Evolutionary conservation across 176 grass and related monocot species (phyloP), one percentile per base, ranked within the genome.

Genomic region (Triticum urartu): DNA sequence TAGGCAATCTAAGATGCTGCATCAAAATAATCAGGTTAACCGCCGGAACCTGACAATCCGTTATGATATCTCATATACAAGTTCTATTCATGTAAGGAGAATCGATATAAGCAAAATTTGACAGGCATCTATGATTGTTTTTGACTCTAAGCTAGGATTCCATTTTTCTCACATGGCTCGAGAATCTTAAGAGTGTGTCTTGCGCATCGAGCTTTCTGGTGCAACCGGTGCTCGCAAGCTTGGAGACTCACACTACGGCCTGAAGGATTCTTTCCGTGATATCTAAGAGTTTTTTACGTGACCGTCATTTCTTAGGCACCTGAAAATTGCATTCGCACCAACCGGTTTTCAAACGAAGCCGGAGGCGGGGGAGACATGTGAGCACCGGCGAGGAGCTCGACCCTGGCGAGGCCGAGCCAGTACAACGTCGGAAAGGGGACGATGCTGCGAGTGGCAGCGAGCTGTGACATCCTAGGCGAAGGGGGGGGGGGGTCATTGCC

Each of bases 1-100:
- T 48, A 77, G 18, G 73, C 73, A 5, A 76, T 3, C 3, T 32
- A 76, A 75, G 72, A 75, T 54, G 73, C 47, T 76, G 26, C 4
- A 76, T 45, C 18, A 28, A 54, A 33, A 77, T 77, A 34, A 77
- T 77, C 52, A 11, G 9, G 47, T 50, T 77, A 34, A 58, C 47
- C 45, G 71, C 40, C 12, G 26, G 15, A 56, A 77, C 47, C 26
- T 56, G 26, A 77, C 47, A 56, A 56, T 56, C 74, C 34, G 21
- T 58, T 28, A 9, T 74, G 69, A 72, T 47, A 77, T 77, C 28
- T 11, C 47, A 21, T 33, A 77, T 56, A 21, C 48, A 77, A 77
- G 48, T 11, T 52, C 7, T 50, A 52, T 52, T 34, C 26, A 58
- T 77, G 47, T 33, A 28, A 54, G 73, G 73, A 52, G 8, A 76